A percentile compares a stretch with the other conserved stretches of the same genome.
Conservation (phyloP, 176 grass and related monocot genomes). For the Carex littledalei region DNA sequence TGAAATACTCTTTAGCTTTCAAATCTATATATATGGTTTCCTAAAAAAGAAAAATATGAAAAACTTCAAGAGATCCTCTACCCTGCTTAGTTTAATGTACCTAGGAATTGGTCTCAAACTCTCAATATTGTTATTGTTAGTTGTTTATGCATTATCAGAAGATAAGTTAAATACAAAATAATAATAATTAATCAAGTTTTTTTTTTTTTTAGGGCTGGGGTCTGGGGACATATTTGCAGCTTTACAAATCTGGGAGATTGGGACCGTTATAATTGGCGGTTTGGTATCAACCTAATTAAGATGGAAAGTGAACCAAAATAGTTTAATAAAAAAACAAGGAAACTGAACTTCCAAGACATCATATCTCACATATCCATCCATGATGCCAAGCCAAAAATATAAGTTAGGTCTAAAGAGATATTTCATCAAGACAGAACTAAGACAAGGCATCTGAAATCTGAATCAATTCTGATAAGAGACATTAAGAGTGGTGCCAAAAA, state of each 20-base stretch:
- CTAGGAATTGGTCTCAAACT: background rate
- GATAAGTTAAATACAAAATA: background rate
- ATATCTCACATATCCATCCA: background rate
- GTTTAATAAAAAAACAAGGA: background rate
- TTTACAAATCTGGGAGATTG: background rate
- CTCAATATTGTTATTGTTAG: background rate
- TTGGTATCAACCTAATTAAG: background rate
- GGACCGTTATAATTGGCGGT: background rate
- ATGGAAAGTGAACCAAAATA: conserved; percentile 11
- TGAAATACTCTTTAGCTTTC: background rate
- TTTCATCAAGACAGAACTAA: background rate
- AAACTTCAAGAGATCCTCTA: too few relatives aligned
- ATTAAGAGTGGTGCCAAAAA: conserved; percentile 31
- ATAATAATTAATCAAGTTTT: background rate
- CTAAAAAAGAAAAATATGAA: background rate
- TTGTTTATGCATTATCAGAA: background rate
- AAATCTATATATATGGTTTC: background rate
- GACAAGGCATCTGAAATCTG: conserved; percentile 3
- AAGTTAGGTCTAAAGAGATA: background rate
- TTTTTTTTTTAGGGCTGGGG: background rate
- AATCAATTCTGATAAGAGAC: conserved; percentile 11
- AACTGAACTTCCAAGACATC: background rate
- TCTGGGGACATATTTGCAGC: background rate
- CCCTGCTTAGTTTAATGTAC: background rate
- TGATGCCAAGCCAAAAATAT: background rate